phyloP scores from a whole-genome alignment of 2,329 filamentous ascomycete genomes.

The Aaosphaeria pasadenensis region DNA sequence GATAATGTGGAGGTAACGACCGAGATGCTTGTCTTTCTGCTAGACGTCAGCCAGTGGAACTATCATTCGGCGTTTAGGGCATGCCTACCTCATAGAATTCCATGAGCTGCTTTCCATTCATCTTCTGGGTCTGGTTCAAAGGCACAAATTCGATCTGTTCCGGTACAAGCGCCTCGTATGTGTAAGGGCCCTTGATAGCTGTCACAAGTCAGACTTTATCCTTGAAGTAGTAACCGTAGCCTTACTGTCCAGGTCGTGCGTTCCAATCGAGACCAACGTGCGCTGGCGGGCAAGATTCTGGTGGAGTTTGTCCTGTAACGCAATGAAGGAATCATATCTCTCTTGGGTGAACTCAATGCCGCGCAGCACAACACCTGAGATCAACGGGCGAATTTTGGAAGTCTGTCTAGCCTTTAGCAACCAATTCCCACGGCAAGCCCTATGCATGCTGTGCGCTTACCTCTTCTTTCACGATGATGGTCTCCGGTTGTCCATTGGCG shows the following conservation, averaged over 20 bases:
- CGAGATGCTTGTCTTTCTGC: slow-evolving; percentile 84
- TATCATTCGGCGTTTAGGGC: neutral
- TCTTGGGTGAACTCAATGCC: slow-evolving; percentile 89
- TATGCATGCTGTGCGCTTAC: slow-evolving; percentile 23
- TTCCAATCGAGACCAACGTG: slow-evolving; percentile 94
- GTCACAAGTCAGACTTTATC: slow-evolving; percentile 12
- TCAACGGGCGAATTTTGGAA: slow-evolving; percentile 76
- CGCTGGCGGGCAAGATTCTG: slow-evolving; percentile 91
- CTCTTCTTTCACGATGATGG: slow-evolving; percentile 73
- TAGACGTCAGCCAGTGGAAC: neutral
- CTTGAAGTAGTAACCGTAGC: neutral
- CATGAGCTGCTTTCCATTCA: slow-evolving; percentile 90
- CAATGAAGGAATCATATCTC: slow-evolving; percentile 95
- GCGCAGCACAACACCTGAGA: slow-evolving; percentile 84
- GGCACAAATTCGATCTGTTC: slow-evolving; percentile 88
- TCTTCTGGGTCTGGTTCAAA: slow-evolving; percentile 84
- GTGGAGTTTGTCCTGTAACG: slow-evolving; percentile 95
- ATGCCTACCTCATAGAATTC: slow-evolving; percentile 70
- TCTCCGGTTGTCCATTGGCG: slow-evolving; percentile 69
- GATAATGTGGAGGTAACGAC: slow-evolving; percentile 90
- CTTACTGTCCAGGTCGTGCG: slow-evolving; percentile 82
- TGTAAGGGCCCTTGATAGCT: slow-evolving; percentile 85
- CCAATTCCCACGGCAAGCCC: too few relatives aligned
- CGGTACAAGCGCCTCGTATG: slow-evolving; percentile 89
- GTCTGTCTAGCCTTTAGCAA: slow-evolving; percentile 49